Percentiles rank a stretch among this genome's conserved stretches.
phyloP scores from a whole-genome alignment of 768 basidiomycete genomes.

The Tylopilus felleus region DNA sequence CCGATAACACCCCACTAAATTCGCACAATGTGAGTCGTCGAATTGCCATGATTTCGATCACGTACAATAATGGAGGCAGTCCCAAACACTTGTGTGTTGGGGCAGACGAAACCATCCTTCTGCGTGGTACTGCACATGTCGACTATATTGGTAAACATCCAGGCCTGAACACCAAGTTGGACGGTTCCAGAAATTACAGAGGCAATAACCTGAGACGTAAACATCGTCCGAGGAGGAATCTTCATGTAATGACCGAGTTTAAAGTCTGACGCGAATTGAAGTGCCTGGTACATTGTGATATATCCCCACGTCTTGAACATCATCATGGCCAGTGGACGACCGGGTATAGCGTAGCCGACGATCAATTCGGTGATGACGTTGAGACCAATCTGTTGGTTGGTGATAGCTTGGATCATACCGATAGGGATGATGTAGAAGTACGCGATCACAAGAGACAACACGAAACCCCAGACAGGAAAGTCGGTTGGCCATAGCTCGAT shows the following conservation, averaged over 20 bases:
- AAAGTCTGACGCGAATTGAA: slow-evolving; percentile 70
- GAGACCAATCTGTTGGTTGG: slow-evolving; percentile 70
- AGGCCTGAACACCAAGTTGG: slow-evolving; percentile 62
- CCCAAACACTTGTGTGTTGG: slow-evolving; percentile 43
- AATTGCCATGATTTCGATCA: slow-evolving; percentile 9
- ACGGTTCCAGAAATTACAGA: slow-evolving; percentile 60
- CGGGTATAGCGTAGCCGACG: slow-evolving; percentile 54
- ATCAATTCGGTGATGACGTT: slow-evolving; percentile 74
- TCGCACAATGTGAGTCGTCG: neutral
- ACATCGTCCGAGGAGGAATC: slow-evolving; percentile 65
- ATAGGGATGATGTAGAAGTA: slow-evolving; percentile 73
- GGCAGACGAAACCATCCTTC: slow-evolving; percentile 28
- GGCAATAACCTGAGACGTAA: slow-evolving; percentile 65
- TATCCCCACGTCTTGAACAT: slow-evolving; percentile 74
- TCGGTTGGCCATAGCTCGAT: slow-evolving; percentile 64
- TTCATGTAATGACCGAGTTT: slow-evolving; percentile 77
- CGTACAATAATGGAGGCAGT: slow-evolving; percentile 51
- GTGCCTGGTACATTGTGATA: slow-evolving; percentile 60
- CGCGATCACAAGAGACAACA: slow-evolving; percentile 41
- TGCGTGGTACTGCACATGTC: slow-evolving; percentile 30
- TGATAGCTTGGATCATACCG: slow-evolving; percentile 74
- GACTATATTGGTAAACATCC: slow-evolving; percentile 47
- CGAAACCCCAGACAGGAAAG: slow-evolving; percentile 42
- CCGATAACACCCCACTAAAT: slow-evolving; percentile 73
- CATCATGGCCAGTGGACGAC: slow-evolving; percentile 74